Base-by-base conservation (phyloP, 129 eudicot genomes). In the Ambrosia artemisiifolia region DNA sequence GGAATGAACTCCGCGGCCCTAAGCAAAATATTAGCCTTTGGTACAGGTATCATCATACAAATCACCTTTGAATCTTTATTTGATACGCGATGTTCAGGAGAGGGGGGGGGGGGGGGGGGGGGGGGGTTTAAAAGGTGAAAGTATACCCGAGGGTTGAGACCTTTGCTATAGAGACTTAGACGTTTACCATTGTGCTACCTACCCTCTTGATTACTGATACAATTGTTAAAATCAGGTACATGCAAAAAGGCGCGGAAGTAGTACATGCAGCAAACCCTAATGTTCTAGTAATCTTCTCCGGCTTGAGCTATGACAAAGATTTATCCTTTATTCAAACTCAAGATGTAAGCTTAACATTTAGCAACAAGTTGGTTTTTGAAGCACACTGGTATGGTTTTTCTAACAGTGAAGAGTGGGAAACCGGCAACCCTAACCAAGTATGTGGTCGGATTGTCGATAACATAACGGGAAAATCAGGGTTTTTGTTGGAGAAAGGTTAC, bases 1-100 rank as follows among this genome's bases (percentile, higher is more conserved):
- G 99, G 63, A 93, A 90, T 55, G 98, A 93, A 80, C 92, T 93
- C 3, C 85, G 96, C 13, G 98, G 98, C 3, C 91, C 90, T 0
- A 78, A 24, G 73, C 88, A 88, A 57, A 95, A 95, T 34, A 78
- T 84, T 10, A 81, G 69, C 47, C 84, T 86, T 78, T 95, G 99
- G 99, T 95, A 95, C 75, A 95, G 88, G 98, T 92, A 91, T 11
- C 7, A 47, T 38, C 14, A 19, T 11, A 71, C 46, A 66, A 17
- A 34, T 20, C 11, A 47, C 71, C 43, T 49, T 0, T 46, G 5
- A 18, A 32, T 61, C 40, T 60, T 34, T 30, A 11, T 32, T 34
- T 36, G 43, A 5, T 36, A 36, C 43, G 7, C 43, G 7, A 36
- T 5, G 43, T 4, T 6, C 7, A 7, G 42, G 43, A 9, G 43